phyloP scores from a whole-genome alignment of 2,329 filamentous ascomycete species.

The Orbilia brochopaga region DNA sequence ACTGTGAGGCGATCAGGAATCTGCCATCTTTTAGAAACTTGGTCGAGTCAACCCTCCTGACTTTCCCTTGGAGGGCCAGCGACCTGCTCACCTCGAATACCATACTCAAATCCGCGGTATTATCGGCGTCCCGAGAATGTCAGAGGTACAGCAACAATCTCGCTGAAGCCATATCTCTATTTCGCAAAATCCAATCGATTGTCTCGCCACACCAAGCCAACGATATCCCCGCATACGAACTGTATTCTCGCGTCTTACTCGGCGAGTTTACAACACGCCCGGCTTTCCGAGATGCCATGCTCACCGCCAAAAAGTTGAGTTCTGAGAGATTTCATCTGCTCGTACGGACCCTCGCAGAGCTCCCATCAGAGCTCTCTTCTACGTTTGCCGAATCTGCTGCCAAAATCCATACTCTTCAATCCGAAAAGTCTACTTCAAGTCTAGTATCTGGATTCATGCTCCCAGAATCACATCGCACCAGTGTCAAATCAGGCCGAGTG shows the following conservation, averaged over 20 bases:
- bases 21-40: conserved; percentile 67
- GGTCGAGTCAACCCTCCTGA: conserved; percentile 32
- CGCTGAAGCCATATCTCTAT: conserved; percentile 51
- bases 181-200: conserved; percentile 41
- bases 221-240: conserved; percentile 45
- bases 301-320: conserved; percentile 31
- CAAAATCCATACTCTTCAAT: conserved; percentile 30
- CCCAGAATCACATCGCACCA: conserved; percentile 71
- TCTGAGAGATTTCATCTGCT: conserved; percentile 37
- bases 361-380: conserved; percentile 23
- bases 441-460: conserved; percentile 63
- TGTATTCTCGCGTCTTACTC: conserved; percentile 40
- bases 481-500: conserved; percentile 80
- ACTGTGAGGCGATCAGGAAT: conserved; percentile 71
- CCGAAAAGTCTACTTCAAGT: conserved; percentile 23
- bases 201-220: conserved; percentile 26
- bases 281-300: conserved; percentile 46
- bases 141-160: conserved; percentile 51
- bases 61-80: conserved; percentile 54
- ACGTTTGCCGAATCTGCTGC: conserved; percentile 10
- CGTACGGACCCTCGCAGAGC: conserved; percentile 22
- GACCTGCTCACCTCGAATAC: conserved; percentile 68
- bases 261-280: conserved; percentile 45
- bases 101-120: conserved; percentile 60
- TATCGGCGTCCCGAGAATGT: conserved; percentile 42